phyloP scores from a whole-genome alignment of 208 protist species.

The Wallacemonas collosoma region DNA sequence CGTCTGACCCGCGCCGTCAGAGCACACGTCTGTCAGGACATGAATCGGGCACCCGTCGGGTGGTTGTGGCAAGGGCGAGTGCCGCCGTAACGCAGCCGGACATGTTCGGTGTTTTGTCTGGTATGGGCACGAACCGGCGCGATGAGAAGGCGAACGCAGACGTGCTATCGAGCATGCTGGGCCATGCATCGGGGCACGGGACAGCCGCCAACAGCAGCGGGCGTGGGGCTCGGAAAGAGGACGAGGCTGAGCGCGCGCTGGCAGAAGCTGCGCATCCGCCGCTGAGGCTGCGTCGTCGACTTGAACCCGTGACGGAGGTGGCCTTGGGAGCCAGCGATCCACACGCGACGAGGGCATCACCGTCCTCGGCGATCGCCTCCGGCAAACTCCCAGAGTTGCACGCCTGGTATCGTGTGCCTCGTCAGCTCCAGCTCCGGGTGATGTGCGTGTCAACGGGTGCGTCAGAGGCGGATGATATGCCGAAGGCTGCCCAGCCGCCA shows the following conservation, averaged over 20 bases:
- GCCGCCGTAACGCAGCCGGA: conserved; percentile 23
- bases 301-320: neutral
- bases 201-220: no score
- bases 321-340: no score
- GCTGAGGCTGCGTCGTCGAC: conserved; percentile 8
- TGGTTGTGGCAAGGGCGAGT: neutral
- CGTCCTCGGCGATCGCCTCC: neutral
- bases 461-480: neutral
- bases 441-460: neutral
- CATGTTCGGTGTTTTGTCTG: conserved; percentile 30
- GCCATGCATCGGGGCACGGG: no score
- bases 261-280: neutral
- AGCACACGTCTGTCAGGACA: neutral
- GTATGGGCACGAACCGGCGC: no score
- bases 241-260: neutral
- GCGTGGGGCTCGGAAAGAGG: neutral
- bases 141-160: no score
- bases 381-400: conserved; percentile 17
- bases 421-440: no score
- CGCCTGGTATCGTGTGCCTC: conserved; percentile 28
- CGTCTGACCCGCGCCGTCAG: neutral
- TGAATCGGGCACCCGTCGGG: neutral
- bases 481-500: no score
- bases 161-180: no score
- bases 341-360: no score